phyloP scores from a whole-genome alignment of 306 rosid species.

The Carpinus fangiana region DNA sequence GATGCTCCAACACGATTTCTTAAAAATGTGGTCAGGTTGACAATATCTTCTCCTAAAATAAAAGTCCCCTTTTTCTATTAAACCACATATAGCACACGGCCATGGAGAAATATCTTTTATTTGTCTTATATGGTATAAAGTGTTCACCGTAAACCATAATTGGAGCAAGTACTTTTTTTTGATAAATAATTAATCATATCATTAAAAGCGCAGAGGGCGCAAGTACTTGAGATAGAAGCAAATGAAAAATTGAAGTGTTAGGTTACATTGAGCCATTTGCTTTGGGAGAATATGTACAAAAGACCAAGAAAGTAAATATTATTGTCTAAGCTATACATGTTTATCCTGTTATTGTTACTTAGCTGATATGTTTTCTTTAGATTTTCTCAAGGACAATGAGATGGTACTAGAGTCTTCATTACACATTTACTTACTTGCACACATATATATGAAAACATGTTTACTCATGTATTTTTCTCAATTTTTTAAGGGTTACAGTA shows the following conservation, averaged over 20 bases:
- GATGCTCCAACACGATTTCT: not conserved
- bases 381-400: not conserved
- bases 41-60: too few relatives aligned
- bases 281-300: not conserved
- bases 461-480: constrained; percentile 1
- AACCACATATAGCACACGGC: not conserved
- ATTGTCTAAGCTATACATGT: not conserved
- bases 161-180: not conserved
- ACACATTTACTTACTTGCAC: not conserved
- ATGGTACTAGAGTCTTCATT: not conserved
- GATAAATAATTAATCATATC: too few relatives aligned
- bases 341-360: not conserved
- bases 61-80: not conserved
- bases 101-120: too few relatives aligned
- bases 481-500: constrained; percentile 57
- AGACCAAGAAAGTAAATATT: not conserved
- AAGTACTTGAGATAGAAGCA: not conserved
- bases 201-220: too few relatives aligned
- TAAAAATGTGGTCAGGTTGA: not conserved
- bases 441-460: not conserved
- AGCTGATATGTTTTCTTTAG: not conserved
- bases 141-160: not conserved
- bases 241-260: not conserved
- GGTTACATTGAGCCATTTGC: not conserved
- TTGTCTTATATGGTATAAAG: not conserved